These are phyloP conservation scores for Rubia yunnanensis DNA, from an alignment of 257 asterid genomes.

Conservation along the genomic window DNA sequence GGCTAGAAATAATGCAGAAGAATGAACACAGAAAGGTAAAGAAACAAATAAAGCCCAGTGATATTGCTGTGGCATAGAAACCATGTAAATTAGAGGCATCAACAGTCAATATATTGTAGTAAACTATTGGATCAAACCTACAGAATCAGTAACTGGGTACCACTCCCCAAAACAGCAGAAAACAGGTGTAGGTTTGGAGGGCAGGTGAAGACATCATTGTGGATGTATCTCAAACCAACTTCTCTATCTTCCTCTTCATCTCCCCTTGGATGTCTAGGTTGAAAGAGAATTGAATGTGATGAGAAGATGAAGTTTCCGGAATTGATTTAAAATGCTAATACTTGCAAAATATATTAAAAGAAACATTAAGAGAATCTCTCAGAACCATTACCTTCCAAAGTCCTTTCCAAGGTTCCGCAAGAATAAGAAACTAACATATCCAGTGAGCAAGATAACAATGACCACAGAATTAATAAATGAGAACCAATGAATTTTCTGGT, in stretches of 20 bases:
- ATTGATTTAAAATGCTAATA: not conserved
- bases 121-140: constrained; percentile 27
- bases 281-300: not conserved
- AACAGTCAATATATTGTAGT: not conserved
- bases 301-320: not conserved
- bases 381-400: constrained; percentile 51
- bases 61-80: not conserved
- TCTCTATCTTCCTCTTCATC: constrained; percentile 87
- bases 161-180: constrained; percentile 72
- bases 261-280: constrained; percentile 40
- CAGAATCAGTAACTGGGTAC: constrained; percentile 62
- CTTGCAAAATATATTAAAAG: not conserved
- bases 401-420: constrained; percentile 67
- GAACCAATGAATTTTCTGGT: constrained; percentile 63
- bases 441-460: constrained; percentile 49
- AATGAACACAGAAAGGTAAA: not conserved
- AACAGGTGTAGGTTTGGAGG: constrained; percentile 54
- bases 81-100: not conserved
- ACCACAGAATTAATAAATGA: constrained; percentile 50
- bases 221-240: constrained; percentile 71
- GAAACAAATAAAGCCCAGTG: not conserved
- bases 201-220: constrained; percentile 58
- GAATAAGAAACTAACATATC: constrained; percentile 47
- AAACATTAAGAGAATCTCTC: constrained; percentile 16
- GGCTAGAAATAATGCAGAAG: not conserved